Percentiles rank a stretch among this genome's conserved stretches.
These are phyloP conservation scores for Ogataea trehaloabstinens DNA, from an alignment of 805 yeast genomes.

Conservation along the genomic window DNA sequence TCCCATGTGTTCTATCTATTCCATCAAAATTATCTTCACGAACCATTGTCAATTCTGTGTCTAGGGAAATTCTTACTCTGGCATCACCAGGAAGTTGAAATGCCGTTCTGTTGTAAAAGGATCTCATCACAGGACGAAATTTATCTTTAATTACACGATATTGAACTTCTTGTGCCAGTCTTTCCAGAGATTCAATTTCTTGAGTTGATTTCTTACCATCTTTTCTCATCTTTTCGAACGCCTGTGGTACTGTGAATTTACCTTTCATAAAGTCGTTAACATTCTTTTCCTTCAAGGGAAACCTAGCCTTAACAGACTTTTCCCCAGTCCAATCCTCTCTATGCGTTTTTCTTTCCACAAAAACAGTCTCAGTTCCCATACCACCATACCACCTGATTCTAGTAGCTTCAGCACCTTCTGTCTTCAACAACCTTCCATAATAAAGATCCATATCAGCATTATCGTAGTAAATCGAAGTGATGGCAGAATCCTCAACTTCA, in stretches of 20 bases:
- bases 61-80: slow-evolving; percentile 95
- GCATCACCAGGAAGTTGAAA: slow-evolving; percentile 99
- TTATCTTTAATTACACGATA: slow-evolving; percentile 81
- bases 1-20: slow-evolving; percentile 78
- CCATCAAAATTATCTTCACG: slow-evolving; percentile 98
- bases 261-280: slow-evolving; percentile 85
- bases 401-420: slow-evolving; percentile 98
- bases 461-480: slow-evolving; percentile 95
- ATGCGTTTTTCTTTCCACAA: slow-evolving; percentile 96
- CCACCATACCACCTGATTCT: slow-evolving; percentile 99
- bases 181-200: slow-evolving; percentile 90
- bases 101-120: slow-evolving; percentile 97
- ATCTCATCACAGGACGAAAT: slow-evolving; percentile 90
- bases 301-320: slow-evolving; percentile 97
- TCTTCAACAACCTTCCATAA: slow-evolving; percentile 90
- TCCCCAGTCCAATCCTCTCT: slow-evolving; percentile 99
- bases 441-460: slow-evolving; percentile 85
- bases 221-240: slow-evolving; percentile 86
- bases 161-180: slow-evolving; percentile 90
- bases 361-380: slow-evolving; percentile 87
- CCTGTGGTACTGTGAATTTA: slow-evolving; percentile 80
- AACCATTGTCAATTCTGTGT: slow-evolving; percentile 95
- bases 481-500: slow-evolving; percentile 91
- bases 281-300: slow-evolving; percentile 85
- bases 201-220: slow-evolving; percentile 85